Conservation (phyloP, 1,284 basidiomycete species). For the Papiliotrema laurentii region DNA sequence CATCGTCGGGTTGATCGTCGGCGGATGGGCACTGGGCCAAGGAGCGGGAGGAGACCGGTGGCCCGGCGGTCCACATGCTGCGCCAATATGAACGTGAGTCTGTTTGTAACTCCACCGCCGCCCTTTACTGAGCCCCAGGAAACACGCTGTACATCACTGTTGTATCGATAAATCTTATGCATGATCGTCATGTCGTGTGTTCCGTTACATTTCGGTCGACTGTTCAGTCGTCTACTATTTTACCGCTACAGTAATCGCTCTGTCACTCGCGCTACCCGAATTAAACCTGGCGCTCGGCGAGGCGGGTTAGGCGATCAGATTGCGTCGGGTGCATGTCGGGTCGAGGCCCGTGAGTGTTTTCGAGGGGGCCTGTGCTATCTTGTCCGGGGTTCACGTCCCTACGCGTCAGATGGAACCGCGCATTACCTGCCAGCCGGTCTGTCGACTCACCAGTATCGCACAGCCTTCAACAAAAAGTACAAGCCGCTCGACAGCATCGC, state of each 20-base stretch:
- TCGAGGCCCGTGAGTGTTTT: constrained; percentile 1
- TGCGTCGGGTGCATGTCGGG: not conserved
- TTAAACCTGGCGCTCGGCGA: constrained; percentile 2
- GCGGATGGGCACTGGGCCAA: constrained; percentile 25
- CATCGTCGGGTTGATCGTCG: constrained; percentile 19
- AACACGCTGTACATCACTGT: too few relatives aligned
- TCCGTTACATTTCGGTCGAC: too few relatives aligned
- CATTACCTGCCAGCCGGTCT: too few relatives aligned
- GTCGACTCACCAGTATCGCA: constrained; percentile 50
- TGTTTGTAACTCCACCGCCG: too few relatives aligned
- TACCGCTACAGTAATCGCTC: too few relatives aligned
- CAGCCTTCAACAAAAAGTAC: constrained; percentile 56
- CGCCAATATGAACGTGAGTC: too few relatives aligned
- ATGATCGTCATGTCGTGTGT: too few relatives aligned
- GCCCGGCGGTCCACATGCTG: constrained; percentile 25
- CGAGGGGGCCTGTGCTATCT: constrained; percentile 12
- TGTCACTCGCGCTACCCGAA: too few relatives aligned
- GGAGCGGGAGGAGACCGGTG: constrained; percentile 27
- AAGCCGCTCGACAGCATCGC: constrained; percentile 37
- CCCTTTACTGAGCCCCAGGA: too few relatives aligned
- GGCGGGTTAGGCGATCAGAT: not conserved
- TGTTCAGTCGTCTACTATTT: too few relatives aligned
- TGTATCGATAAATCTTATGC: too few relatives aligned
- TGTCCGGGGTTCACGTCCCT: constrained; percentile 21
- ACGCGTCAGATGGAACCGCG: not conserved